Evolutionary conservation across 129 eudicot species (phyloP), one percentile per base, ranked within the genome.

Genomic region (Ambrosia trifida): DNA sequence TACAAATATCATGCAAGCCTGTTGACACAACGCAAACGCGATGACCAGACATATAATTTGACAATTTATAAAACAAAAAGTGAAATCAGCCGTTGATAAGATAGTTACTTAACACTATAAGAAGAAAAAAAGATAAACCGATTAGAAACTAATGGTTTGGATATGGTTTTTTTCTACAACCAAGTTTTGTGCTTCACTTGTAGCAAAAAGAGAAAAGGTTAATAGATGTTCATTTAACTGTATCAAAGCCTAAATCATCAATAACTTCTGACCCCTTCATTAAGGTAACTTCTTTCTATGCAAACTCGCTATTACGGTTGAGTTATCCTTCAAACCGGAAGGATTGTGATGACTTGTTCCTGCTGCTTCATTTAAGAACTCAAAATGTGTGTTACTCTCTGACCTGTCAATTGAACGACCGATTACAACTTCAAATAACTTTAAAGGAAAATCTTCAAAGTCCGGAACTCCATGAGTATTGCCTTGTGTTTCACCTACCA

Each of bases 401-500:
- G 62, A 58, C 61, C 28, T 7, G 16, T 75, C 73, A 31, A 17
- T 31, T 41, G 73, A 56, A 28, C 58, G 61, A 16, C 49, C 56
- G 0, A 58, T 41, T 4, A 67, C 75, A 35, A 69, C 57, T 14
- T 6, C 66, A 40, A 70, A 77, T 11, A 24, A 77, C 7, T 53
- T 70, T 12, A 18, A 9, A 53, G 66, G 28, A 44, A 38, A 43
- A 11, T 70, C 66, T 18, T 52, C 72, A 43, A 28, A 59, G 30
- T 44, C 62, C 17, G 33, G 18, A 72, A n/a, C 64, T 64, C 18
- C 53, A 40, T 36, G 20, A 5, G 16, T 14, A 10, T 19, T 19
- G 19, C n/a, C 64, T 35, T 64, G 78, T 3, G 49, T 58, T 68
- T 36, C 30, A 28, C 40, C 81, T 76, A 61, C 10, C 45, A 46